phyloP scores from a whole-genome alignment of 441 rosid genomes.

The Brassica balearica region DNA sequence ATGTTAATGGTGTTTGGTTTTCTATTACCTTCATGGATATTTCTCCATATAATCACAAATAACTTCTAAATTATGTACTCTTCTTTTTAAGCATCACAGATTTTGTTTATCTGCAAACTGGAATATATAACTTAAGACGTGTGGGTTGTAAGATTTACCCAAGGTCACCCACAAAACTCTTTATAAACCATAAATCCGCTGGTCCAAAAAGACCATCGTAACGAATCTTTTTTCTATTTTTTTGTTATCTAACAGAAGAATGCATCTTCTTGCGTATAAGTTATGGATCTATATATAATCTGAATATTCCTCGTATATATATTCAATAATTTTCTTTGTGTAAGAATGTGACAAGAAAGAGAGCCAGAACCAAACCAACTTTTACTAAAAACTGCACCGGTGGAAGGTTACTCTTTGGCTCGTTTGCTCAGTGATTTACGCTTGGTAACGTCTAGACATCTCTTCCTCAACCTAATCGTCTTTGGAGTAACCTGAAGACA shows the following conservation, averaged over 20 bases:
- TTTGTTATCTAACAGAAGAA: constrained; percentile 31
- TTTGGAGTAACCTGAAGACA: constrained; percentile 84
- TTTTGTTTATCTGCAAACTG: neutral
- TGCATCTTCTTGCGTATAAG: constrained; percentile 40
- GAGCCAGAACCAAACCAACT: constrained; percentile 18
- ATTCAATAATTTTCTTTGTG: neutral
- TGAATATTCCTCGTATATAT: constrained; percentile 22
- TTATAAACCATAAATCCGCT: neutral
- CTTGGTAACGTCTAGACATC: constrained; percentile 86
- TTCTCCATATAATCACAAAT: neutral
- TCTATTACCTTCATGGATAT: neutral
- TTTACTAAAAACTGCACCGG: constrained; percentile 7
- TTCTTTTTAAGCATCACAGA: neutral
- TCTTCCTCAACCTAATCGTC: constrained; percentile 82
- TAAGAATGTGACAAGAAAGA: constrained; percentile 29
- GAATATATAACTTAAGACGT: no score
- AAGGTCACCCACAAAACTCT: no score
- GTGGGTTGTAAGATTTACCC: no score
- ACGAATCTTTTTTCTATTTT: neutral
- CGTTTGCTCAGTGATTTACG: constrained; percentile 86
- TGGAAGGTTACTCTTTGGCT: constrained; percentile 57
- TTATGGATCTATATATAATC: constrained; percentile 33
- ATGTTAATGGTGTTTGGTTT: neutral
- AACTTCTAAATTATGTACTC: neutral
- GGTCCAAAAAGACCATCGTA: constrained; percentile 8